These are phyloP conservation scores for Parathielavia appendiculata DNA, from an alignment of 495 filamentous ascomycete genomes.

Conservation along the genomic window DNA sequence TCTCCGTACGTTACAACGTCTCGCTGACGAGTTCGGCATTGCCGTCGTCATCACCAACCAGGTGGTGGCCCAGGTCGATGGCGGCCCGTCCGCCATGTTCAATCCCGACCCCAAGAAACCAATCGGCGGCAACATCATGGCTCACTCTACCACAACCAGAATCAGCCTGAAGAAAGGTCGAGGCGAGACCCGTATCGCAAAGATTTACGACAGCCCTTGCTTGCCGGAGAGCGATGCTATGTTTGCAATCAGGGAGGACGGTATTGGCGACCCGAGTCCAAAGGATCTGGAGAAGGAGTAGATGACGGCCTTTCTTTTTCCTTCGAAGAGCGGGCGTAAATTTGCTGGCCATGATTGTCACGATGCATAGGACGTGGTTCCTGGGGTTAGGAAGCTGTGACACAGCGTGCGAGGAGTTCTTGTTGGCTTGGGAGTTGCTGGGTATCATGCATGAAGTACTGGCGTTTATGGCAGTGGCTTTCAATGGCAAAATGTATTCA, in stretches of 20 bases:
- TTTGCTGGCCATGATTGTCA: conserved; percentile 4
- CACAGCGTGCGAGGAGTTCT: background rate
- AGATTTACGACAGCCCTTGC: conserved; percentile 98
- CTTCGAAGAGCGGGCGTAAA: background rate
- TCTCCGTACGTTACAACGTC: conserved; percentile 85
- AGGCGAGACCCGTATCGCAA: conserved; percentile 92
- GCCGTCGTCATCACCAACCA: conserved; percentile 99
- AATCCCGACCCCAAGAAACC: conserved; percentile 99
- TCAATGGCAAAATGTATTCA: background rate
- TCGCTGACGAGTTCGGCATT: conserved; percentile 97
- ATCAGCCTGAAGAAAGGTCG: conserved; percentile 92
- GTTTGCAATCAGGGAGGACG: conserved; percentile 95
- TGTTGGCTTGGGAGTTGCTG: conserved; percentile 11
- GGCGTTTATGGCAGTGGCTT: conserved; percentile 5
- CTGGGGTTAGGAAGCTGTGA: background rate
- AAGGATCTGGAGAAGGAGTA: conserved; percentile 82
- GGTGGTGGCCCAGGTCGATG: conserved; percentile 96
- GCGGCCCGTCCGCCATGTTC: conserved; percentile 93
- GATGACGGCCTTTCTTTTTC: background rate
- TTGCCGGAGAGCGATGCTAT: conserved; percentile 93
- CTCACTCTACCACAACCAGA: conserved; percentile 86
- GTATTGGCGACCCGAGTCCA: conserved; percentile 90
- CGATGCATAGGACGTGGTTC: conserved; percentile 9
- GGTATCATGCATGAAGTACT: conserved; percentile 12
- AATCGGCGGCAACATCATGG: conserved; percentile 98